Percentiles rank a stretch among this genome's conserved stretches.
phyloP scores from a whole-genome alignment of 2,329 filamentous ascomycete genomes.

The Herpotrichia juniperi region DNA sequence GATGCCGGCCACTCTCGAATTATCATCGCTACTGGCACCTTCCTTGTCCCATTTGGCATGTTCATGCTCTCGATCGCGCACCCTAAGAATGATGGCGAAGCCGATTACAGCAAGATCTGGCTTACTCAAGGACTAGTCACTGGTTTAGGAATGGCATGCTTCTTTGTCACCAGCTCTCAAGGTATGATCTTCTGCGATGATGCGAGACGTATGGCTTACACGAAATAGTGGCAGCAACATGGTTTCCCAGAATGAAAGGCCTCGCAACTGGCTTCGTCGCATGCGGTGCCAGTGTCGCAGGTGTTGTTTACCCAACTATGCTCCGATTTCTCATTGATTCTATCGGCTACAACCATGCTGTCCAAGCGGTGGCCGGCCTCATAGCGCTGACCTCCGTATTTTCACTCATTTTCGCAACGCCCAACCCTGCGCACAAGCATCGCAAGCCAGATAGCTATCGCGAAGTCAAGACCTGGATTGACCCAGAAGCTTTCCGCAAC shows the following conservation, averaged over 20 bases:
- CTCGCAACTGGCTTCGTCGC: constrained; percentile 58
- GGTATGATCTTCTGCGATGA: constrained; percentile 37
- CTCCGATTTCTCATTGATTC: constrained; percentile 49
- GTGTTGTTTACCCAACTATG: constrained; percentile 56
- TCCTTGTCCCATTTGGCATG: constrained; percentile 52
- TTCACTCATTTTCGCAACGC: constrained; percentile 50
- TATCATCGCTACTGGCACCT: constrained; percentile 49
- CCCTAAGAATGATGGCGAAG: constrained; percentile 43
- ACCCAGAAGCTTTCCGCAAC: constrained; percentile 52
- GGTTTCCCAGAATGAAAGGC: constrained; percentile 55
- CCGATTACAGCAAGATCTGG: constrained; percentile 53
- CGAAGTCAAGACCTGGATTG: constrained; percentile 49
- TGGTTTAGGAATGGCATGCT: constrained; percentile 59
- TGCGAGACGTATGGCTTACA: constrained; percentile 12
- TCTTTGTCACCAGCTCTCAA: constrained; percentile 59
- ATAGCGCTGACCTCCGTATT: constrained; percentile 48
- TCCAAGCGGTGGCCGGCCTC: constrained; percentile 50
- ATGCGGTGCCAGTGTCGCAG: constrained; percentile 56
- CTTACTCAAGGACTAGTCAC: constrained; percentile 55
- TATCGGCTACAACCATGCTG: constrained; percentile 54
- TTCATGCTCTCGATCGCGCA: constrained; percentile 53
- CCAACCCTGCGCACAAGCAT: constrained; percentile 49
- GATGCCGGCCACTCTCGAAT: constrained; percentile 53
- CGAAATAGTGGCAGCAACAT: constrained; percentile 55
- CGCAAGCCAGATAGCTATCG: constrained; percentile 49